Evolutionary conservation across 441 rosid species (phyloP).

Genomic region (Erysimum cheiri): DNA sequence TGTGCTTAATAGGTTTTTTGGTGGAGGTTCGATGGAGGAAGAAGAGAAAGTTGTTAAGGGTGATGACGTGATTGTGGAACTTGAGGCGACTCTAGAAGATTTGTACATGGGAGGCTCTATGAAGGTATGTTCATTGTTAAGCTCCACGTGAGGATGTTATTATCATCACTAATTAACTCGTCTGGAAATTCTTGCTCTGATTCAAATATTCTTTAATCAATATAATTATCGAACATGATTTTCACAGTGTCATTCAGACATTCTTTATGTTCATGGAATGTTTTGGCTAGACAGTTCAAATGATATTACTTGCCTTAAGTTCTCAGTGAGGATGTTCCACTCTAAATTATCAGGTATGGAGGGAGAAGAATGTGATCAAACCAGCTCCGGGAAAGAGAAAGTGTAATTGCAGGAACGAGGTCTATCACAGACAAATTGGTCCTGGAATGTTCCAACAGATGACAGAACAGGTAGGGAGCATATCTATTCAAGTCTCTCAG

Average conservation of each 20-base stretch:
- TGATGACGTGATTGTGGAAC: constrained; percentile 91
- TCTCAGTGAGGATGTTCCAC: constrained; percentile 18
- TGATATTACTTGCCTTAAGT: constrained; percentile 15
- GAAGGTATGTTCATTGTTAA: constrained; percentile 56
- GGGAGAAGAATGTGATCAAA: constrained; percentile 92
- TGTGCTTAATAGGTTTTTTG: constrained; percentile 66
- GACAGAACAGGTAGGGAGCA: constrained; percentile 80
- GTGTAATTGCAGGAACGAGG: constrained; percentile 97
- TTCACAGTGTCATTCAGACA: background rate
- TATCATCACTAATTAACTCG: background rate
- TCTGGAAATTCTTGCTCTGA: constrained; percentile 7
- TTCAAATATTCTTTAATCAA: background rate
- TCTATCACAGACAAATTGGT: constrained; percentile 96
- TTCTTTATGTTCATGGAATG: background rate
- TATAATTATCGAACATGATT: background rate
- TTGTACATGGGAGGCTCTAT: constrained; percentile 93
- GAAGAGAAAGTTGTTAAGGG: constrained; percentile 90
- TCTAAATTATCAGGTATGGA: constrained; percentile 72
- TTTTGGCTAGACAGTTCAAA: constrained; percentile 8
- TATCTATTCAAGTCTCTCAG: background rate
- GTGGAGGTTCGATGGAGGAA: constrained; percentile 81
- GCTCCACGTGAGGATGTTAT: background rate
- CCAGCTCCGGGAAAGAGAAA: constrained; percentile 95
- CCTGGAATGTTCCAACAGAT: constrained; percentile 99
- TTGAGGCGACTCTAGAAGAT: constrained; percentile 92